Base-by-base conservation (phyloP, 257 asterid genomes). In the Phtheirospermum japonicum region DNA sequence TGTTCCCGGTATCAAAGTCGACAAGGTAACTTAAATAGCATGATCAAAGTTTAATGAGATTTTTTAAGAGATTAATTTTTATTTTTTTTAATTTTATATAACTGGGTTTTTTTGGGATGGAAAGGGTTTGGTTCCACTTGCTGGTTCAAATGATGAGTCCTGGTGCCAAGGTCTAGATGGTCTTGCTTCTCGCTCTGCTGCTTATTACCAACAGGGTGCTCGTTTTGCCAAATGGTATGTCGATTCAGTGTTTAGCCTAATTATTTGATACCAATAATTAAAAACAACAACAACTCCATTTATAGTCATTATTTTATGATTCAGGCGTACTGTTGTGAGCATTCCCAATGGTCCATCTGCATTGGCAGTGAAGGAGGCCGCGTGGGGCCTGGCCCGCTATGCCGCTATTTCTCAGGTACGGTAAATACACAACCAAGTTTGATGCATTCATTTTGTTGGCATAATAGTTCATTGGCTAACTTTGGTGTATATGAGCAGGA, bases 131-230 rank as follows among this genome's bases (percentile, higher is more conserved):
- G 97, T 90, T 50, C 97, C 96, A 2, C 89, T 90, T 45, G 85
- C 79, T 76, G 97, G 97, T 61, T 90, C 97, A 40, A 90, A 87
- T 57, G 88, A 87, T 45, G 97, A 90, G 84, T 90, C 96, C 0
- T 90, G 97, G 97, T 90, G 97, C 87, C 95, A 87, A 72, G 96
- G 96, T 56, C 90, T 90, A n/a, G 97, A 90, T 18, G 97, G 97
- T n/a, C 97, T 90, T 67, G 97, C 95, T 68, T 90, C 97, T 9
- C 95, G 96, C 45, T 65, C 93, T n/a, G 97, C 96, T 61, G 95
- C 97, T 62, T 90, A 90, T 82, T 90, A 90, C 83, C 90, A 90
- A 70, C 95, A 87, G 80, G 97, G 97, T 45, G 97, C 97, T 40
- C 97, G 96, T 53, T 90, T 90, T 14, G 96, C 95, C 77, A 90